phyloP scores from a whole-genome alignment of 768 basidiomycete species.

The Trametes cubensis region DNA sequence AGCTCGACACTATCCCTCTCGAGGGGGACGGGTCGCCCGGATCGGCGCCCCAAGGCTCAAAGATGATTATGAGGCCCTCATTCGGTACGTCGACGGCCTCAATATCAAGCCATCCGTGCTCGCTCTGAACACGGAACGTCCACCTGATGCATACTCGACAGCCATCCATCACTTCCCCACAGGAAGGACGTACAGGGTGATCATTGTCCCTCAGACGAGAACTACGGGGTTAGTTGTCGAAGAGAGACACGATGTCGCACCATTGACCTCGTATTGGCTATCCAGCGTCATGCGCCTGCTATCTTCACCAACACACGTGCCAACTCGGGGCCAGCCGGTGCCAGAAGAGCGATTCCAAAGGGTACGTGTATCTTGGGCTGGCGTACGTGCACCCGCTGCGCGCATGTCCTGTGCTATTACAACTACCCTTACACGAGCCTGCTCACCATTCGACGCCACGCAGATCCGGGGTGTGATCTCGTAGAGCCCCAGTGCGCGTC shows the following conservation, averaged over 20 bases:
- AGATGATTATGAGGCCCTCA: constrained; percentile 66
- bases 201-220: constrained; percentile 44
- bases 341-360: constrained; percentile 35
- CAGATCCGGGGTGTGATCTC: constrained; percentile 28
- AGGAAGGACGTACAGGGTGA: constrained; percentile 46
- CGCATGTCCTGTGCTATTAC: neutral
- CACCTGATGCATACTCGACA: constrained; percentile 29
- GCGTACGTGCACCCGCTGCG: constrained; percentile 3
- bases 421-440: constrained; percentile 5
- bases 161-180: constrained; percentile 45
- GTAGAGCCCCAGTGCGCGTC: neutral
- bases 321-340: constrained; percentile 6
- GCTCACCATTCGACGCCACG: constrained; percentile 16
- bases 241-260: constrained; percentile 10
- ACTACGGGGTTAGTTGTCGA: constrained; percentile 43
- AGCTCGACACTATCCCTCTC: constrained; percentile 70
- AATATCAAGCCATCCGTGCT: neutral
- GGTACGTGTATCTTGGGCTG: constrained; percentile 22
- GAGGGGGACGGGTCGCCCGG: constrained; percentile 54
- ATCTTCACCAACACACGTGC: constrained; percentile 37
- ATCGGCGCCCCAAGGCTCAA: constrained; percentile 60
- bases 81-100: constrained; percentile 47
- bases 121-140: constrained; percentile 17
- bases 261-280: constrained; percentile 20
- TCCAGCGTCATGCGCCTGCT: constrained; percentile 46